Percentiles rank a stretch among this genome's conserved stretches.
These are phyloP conservation scores for Papiliotrema laurentii DNA, from an alignment of 1,284 basidiomycete genomes.

Conservation along the genomic window DNA sequence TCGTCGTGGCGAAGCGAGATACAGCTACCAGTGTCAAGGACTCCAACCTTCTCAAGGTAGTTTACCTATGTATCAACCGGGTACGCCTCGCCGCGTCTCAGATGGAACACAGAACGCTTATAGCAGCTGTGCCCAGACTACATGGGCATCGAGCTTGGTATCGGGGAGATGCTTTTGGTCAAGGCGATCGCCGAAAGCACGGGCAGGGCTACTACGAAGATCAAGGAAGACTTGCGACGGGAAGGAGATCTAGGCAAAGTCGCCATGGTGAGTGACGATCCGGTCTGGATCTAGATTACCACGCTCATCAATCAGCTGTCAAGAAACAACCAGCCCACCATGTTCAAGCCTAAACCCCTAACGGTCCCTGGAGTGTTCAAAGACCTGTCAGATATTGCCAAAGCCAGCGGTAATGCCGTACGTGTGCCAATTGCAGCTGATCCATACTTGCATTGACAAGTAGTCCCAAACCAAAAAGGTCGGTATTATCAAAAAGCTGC, in stretches of 20 bases:
- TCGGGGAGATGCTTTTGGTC: slow-evolving; percentile 89
- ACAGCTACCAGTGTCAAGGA: slow-evolving; percentile 35
- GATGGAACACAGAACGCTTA: neutral
- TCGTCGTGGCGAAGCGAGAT: slow-evolving; percentile 73
- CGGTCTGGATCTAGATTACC: neutral
- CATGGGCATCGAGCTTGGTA: slow-evolving; percentile 90
- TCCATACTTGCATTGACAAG: neutral
- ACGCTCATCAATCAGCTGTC: slow-evolving; percentile 60
- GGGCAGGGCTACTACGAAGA: slow-evolving; percentile 71
- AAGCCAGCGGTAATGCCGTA: slow-evolving; percentile 75
- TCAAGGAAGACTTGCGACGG: slow-evolving; percentile 89
- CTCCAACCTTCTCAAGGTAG: slow-evolving; percentile 75
- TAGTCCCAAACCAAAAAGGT: slow-evolving; percentile 93
- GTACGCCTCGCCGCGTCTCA: slow-evolving; percentile 51
- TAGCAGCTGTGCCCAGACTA: slow-evolving; percentile 87
- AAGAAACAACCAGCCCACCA: slow-evolving; percentile 86
- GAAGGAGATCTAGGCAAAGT: slow-evolving; percentile 95
- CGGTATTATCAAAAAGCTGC: slow-evolving; percentile 87
- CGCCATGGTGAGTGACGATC: slow-evolving; percentile 64
- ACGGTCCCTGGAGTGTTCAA: slow-evolving; percentile 86
- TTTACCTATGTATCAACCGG: slow-evolving; percentile 96
- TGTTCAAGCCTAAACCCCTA: slow-evolving; percentile 90
- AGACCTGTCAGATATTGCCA: slow-evolving; percentile 78
- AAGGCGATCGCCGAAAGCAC: slow-evolving; percentile 96
- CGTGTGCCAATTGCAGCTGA: slow-evolving; percentile 12